phyloP scores from a whole-genome alignment of 1,284 basidiomycete genomes.

The Rhodotorula sp. region DNA sequence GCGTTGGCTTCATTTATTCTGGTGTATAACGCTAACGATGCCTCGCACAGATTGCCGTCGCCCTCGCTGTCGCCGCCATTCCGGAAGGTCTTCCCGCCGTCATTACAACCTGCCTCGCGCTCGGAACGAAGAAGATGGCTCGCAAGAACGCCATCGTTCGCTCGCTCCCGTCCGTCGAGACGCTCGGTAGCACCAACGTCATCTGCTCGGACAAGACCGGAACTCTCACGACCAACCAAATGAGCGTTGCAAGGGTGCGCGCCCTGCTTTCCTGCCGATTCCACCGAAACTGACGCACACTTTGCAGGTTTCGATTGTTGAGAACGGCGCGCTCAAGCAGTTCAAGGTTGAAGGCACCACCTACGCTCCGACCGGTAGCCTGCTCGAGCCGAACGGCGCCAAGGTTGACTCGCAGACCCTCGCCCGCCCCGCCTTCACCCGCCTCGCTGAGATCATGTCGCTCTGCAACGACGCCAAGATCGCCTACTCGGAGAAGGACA shows the following conservation, averaged over 20 bases:
- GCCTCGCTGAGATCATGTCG: conserved; percentile 82
- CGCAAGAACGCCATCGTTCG: conserved; percentile 95
- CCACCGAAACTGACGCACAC: neutral
- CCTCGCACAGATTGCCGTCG: conserved; percentile 71
- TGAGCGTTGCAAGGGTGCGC: conserved; percentile 81
- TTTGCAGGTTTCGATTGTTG: conserved; percentile 69
- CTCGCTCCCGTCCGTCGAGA: conserved; percentile 93
- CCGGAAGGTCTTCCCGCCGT: conserved; percentile 93
- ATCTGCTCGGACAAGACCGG: conserved; percentile 98
- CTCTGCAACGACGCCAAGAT: conserved; percentile 90
- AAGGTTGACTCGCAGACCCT: neutral
- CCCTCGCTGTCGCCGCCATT: conserved; percentile 91
- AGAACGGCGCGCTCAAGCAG: conserved; percentile 61
- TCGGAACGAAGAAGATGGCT: conserved; percentile 97
- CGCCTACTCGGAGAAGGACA: conserved; percentile 76
- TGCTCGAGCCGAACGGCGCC: conserved; percentile 51
- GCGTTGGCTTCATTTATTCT: neutral
- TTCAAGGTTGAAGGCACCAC: conserved; percentile 84
- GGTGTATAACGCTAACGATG: neutral
- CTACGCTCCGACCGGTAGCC: conserved; percentile 74
- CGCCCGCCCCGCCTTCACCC: conserved; percentile 56
- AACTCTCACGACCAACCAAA: conserved; percentile 91
- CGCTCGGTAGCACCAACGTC: conserved; percentile 90
- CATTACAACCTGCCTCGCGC: conserved; percentile 90
- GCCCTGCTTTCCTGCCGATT: neutral